phyloP scores from a whole-genome alignment of 176 grass and related monocot genomes.

The Triticum dicoccoides region DNA sequence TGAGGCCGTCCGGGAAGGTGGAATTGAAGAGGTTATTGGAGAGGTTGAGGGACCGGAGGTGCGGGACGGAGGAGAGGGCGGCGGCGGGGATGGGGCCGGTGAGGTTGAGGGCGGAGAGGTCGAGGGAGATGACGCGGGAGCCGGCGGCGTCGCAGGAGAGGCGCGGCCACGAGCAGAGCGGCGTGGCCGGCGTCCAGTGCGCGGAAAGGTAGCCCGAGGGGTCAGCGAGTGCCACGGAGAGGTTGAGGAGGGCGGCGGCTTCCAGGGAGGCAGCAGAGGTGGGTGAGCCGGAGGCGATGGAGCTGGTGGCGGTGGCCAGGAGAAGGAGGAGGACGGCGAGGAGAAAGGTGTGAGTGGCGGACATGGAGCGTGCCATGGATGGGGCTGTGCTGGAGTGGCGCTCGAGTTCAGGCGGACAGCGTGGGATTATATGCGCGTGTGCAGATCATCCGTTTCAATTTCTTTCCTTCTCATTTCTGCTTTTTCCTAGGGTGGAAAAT shows the following conservation, averaged over 20 bases:
- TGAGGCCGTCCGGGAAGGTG: conserved; percentile 51
- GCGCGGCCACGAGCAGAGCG: conserved; percentile 57
- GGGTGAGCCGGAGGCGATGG: background rate
- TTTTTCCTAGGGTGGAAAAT: background rate
- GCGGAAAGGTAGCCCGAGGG: conserved; percentile 48
- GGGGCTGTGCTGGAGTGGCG: conserved; percentile 10
- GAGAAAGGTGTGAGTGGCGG: conserved; percentile 25
- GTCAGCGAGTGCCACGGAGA: conserved; percentile 41
- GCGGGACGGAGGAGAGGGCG: conserved; percentile 45
- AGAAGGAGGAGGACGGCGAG: conserved; percentile 35
- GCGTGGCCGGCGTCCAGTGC: conserved; percentile 54
- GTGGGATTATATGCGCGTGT: conserved; percentile 44
- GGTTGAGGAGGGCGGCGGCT: conserved; percentile 48
- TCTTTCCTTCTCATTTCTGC: background rate
- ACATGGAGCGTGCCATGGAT: conserved; percentile 25
- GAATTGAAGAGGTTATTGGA: conserved; percentile 91
- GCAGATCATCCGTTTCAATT: background rate
- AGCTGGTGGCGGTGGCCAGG: background rate
- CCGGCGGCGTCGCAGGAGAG: conserved; percentile 53
- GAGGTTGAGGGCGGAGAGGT: conserved; percentile 74
- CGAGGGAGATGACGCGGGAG: conserved; percentile 40
- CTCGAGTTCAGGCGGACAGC: conserved; percentile 24
- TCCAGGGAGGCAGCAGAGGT: conserved; percentile 19
- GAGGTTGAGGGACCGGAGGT: conserved; percentile 73
- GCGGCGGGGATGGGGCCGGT: conserved; percentile 69